Base-by-base conservation (phyloP, 2,329 filamentous ascomycete species). In the Thielaviopsis ethacetica region DNA sequence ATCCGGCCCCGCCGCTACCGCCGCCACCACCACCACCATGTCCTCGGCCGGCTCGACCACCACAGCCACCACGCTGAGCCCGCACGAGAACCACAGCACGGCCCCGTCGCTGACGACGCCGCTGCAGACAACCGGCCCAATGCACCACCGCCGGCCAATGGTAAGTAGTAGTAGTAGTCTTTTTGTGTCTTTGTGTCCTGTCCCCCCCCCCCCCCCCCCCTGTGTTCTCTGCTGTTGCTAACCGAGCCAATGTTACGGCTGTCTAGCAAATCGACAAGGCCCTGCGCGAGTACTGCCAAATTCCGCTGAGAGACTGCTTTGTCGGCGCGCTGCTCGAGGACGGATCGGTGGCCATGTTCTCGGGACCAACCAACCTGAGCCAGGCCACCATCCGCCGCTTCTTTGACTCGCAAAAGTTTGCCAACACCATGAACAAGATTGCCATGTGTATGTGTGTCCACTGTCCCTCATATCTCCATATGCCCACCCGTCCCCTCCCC, bases 271-370 rank as follows among this genome's bases (percentile, higher is more conserved):
- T 82, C 38, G 73, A 74, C 38, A 72, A 74, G 62, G 77, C 75
- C 26, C 68, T 82, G 12, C 71, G 75, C 17, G 73, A 78, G 54
- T 71, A 77, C 49, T 81, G 78, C 63, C 72, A 73, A 44, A 77
- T 82, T 53, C 72, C 75, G 1, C 74, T 73, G 12, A 72, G 73
- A 56, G 70, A 70, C 61, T 82, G 76, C 65, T 80, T 82, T 62
- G 70, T 82, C 38, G 77, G 75, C 12, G 73, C 73, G 1, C 68
- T 79, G 49, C 69, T 72, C 41, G 75, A 79, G 27, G 75, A 77
- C 60, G 75, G 75, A 21, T 70, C 71, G 17, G 65, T 71, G 1
- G 70, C 71, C 59, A 76, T 72, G 3, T 78, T 76, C 58, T 71
- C 73, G 2, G 75, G 74, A 2, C 74, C 75, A 0, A 68, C 71